Evolutionary conservation across 768 basidiomycete species (phyloP).

Genomic region (Coprinopsis sp.): DNA sequence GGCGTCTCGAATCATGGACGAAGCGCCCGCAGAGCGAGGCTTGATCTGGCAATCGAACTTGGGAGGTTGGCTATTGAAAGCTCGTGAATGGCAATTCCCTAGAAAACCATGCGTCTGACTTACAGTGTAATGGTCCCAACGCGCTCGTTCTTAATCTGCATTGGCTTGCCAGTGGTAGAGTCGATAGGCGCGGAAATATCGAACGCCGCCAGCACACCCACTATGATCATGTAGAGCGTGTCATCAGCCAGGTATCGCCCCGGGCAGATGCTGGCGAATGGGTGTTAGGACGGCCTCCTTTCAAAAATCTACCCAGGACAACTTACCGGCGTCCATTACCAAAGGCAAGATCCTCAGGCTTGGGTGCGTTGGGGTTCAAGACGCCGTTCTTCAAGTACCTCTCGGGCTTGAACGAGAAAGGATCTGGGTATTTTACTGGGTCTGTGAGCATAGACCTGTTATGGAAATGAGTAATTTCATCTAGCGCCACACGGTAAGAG

Average conservation of each 20-base stretch:
- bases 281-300: background rate
- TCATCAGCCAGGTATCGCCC: constrained; percentile 13
- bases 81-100: background rate
- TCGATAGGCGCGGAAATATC: constrained; percentile 8
- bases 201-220: constrained; percentile 10
- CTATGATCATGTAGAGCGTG: constrained; percentile 8
- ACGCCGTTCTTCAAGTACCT: constrained; percentile 18
- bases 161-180: constrained; percentile 2
- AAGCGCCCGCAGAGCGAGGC: background rate
- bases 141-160: background rate
- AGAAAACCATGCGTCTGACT: background rate
- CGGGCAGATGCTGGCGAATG: constrained; percentile 12
- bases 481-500: background rate
- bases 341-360: constrained; percentile 31
- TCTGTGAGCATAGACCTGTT: constrained; percentile 16
- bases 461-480: background rate
- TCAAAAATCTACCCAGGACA: background rate
- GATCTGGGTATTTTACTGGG: constrained; percentile 13
- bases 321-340: constrained; percentile 32
- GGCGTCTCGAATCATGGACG: background rate
- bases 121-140: background rate
- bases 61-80: background rate
- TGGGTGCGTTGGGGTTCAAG: constrained; percentile 20
- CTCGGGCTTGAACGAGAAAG: constrained; percentile 17
- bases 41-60: background rate